Conservation (phyloP, 2,329 filamentous ascomycete species). For the Kalmusia sp. region DNA sequence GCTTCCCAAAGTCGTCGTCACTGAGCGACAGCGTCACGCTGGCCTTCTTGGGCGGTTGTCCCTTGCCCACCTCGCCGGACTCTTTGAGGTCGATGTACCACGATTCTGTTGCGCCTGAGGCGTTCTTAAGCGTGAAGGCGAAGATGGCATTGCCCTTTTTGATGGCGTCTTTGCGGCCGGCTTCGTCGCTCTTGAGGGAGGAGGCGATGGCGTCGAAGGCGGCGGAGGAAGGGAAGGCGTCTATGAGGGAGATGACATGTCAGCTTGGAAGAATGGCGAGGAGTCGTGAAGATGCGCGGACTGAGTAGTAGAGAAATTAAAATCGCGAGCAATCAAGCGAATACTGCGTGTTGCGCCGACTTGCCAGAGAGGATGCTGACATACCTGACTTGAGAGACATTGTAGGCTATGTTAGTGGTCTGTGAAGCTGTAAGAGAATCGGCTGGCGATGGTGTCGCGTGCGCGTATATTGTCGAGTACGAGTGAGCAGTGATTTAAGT, state of each 20-base stretch:
- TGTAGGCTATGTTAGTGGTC: constrained; percentile 7
- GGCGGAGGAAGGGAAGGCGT: constrained; percentile 83
- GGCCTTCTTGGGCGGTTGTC: constrained; percentile 76
- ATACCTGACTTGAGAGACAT: constrained; percentile 44
- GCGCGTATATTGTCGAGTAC: not conserved
- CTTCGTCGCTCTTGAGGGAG: constrained; percentile 71
- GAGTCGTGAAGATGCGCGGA: no score
- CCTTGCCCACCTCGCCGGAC: constrained; percentile 81
- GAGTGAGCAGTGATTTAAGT: not conserved
- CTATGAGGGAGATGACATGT: constrained; percentile 18
- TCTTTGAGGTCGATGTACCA: constrained; percentile 98
- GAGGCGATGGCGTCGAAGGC: constrained; percentile 89
- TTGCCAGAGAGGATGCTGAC: constrained; percentile 9
- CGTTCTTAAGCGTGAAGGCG: constrained; percentile 92
- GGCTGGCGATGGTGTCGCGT: not conserved
- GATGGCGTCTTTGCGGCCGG: constrained; percentile 84
- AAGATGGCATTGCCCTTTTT: constrained; percentile 89
- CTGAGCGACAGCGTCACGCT: constrained; percentile 86
- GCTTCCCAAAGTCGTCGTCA: constrained; percentile 84
- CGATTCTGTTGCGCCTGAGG: constrained; percentile 75
- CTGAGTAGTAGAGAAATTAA: no score
- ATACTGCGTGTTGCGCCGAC: no score
- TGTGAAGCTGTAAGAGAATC: not conserved
- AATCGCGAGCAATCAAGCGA: no score
- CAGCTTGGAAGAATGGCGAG: no score